Base-by-base conservation (phyloP, 108 stramenopile genomes). In the Pseudonitzschia delicatissima region DNA sequence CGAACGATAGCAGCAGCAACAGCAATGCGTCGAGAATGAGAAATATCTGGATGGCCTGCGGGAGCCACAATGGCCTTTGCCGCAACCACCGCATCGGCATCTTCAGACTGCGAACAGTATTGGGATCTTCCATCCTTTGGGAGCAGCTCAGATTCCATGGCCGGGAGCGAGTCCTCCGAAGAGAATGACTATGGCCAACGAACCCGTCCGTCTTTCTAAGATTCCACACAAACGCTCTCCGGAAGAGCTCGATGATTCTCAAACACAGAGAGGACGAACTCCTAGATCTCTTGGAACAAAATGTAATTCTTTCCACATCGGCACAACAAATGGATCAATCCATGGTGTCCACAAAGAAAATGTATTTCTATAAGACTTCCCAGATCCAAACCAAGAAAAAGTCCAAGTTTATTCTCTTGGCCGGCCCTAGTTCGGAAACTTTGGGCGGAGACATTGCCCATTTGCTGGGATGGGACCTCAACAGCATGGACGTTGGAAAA, bases 401-500 rank as follows among this genome's bases (percentile, higher is more conserved):
- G 12, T 49, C 72, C 11, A 83, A 81, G 57, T 87, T 90, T 52
- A 75, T 79, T n/a, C 71, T 96, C 23, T 80, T 91, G 65, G 79
- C 95, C 3, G 82, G 82, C 23, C 88, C 91, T 0, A 74, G 77
- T 18, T 86, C 84, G 58, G 74, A 78, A 27, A 62, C 69, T 8
- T 68, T 96, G 20, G 89, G 86, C 7, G 68, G 67, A 18, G 90
- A 92, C 67, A 81, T 96, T 66, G 90, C 91, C 20, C 82, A 84
- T 40, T 70, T 92, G 17, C 77, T 96, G 7, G 89, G 87, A 17
- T 73, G 85, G 35, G 60, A 68, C 27, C 57, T 92, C 28, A 86
- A 80, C 61, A 45, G 27, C 25, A 72, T 96, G 39, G 62, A 83
- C 40, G 80, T 93, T 18, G 83, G 84, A 18, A 64, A 83, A 21